Percentiles rank a stretch among this genome's conserved stretches.
phyloP scores from a whole-genome alignment of 345 rosid genomes.

The Aquilaria yunnanensis region DNA sequence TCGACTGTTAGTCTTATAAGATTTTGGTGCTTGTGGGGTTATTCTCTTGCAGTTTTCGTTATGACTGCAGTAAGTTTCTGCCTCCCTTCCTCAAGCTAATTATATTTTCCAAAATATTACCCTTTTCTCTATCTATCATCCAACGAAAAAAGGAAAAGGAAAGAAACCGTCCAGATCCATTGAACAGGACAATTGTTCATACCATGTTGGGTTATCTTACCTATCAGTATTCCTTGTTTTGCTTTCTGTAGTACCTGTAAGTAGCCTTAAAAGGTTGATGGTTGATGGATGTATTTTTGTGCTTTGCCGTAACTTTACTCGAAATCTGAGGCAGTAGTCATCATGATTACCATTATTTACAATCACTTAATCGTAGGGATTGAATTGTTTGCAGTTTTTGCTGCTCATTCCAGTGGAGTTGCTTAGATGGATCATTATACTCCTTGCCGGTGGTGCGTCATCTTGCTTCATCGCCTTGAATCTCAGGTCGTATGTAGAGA shows the following conservation, averaged over 20 bases:
- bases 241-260: too few relatives aligned
- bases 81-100: neutral
- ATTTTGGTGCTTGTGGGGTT: slow-evolving; percentile 98
- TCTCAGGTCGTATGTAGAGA: slow-evolving; percentile 46
- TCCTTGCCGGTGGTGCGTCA: slow-evolving; percentile 57
- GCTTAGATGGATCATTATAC: slow-evolving; percentile 79
- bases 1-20: slow-evolving; percentile 71
- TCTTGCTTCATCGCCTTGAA: slow-evolving; percentile 70
- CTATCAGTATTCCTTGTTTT: too few relatives aligned
- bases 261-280: too few relatives aligned
- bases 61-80: slow-evolving; percentile 58
- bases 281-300: too few relatives aligned
- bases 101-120: neutral
- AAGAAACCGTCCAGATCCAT: too few relatives aligned
- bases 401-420: slow-evolving; percentile 76
- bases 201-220: too few relatives aligned
- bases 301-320: too few relatives aligned
- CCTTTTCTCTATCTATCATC: too few relatives aligned
- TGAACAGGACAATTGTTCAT: too few relatives aligned
- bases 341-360: neutral
- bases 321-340: too few relatives aligned
- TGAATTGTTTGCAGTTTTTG: slow-evolving; percentile 47
- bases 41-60: slow-evolving; percentile 74
- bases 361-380: slow-evolving; percentile 1
- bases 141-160: too few relatives aligned